phyloP scores from a whole-genome alignment of 345 rosid species.

The Salix dunnii region DNA sequence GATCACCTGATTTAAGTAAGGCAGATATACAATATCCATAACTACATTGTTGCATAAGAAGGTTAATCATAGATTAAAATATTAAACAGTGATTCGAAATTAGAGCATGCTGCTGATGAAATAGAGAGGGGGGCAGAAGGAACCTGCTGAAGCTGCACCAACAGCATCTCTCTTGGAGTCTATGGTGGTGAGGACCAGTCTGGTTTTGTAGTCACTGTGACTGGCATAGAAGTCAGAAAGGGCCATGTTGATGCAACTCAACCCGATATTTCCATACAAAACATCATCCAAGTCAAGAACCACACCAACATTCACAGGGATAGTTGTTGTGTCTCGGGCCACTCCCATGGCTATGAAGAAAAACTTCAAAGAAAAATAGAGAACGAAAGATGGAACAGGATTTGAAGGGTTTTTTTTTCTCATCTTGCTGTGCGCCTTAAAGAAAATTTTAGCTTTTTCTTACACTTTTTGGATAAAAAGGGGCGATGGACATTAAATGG shows the following conservation, averaged over 20 bases:
- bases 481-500: too few species aligned
- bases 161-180: slow-evolving; percentile 45
- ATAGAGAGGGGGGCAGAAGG: background rate
- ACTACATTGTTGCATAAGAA: too few species aligned
- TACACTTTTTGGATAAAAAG: too few species aligned
- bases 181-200: slow-evolving; percentile 37
- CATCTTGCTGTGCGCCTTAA: background rate
- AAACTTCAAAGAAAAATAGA: background rate
- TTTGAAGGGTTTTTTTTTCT: background rate
- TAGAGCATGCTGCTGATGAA: background rate
- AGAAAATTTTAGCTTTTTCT: too few species aligned
- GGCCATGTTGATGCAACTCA: slow-evolving; percentile 56
- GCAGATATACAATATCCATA: too few species aligned
- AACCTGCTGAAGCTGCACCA: slow-evolving; percentile 62
- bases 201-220: slow-evolving; percentile 37
- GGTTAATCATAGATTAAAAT: background rate
- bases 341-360: background rate
- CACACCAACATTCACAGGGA: slow-evolving; percentile 46
- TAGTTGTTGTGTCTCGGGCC: slow-evolving; percentile 10
- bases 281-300: slow-evolving; percentile 39
- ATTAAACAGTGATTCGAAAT: background rate
- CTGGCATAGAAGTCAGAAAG: slow-evolving; percentile 48
- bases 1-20: too few species aligned
- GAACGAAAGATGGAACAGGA: background rate
- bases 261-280: slow-evolving; percentile 15